Percentiles rank a stretch among this genome's conserved stretches.
phyloP scores from a whole-genome alignment of 805 yeast species.

The Wickerhamiella hasegawae region DNA sequence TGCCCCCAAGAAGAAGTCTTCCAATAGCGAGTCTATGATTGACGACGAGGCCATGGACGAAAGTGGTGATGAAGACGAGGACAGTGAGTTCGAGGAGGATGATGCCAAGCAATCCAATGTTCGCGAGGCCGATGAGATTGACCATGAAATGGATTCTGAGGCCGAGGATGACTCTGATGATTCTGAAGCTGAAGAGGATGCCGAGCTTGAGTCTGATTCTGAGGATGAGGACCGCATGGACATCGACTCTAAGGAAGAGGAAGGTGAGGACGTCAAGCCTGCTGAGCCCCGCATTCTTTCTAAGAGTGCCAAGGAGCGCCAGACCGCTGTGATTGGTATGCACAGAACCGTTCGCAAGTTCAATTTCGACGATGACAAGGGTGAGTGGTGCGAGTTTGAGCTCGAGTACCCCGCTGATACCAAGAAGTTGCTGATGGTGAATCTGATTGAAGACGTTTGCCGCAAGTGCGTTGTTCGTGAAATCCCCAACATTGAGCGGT shows the following conservation, averaged over 20 bases:
- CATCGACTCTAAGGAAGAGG: slow-evolving; percentile 3
- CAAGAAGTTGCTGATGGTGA: slow-evolving; percentile 91
- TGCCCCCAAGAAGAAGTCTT: slow-evolving; percentile 35
- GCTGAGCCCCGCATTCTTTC: slow-evolving; percentile 23
- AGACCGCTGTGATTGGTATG: slow-evolving; percentile 58
- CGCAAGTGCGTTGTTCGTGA: slow-evolving; percentile 85
- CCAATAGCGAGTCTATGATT: slow-evolving; percentile 19
- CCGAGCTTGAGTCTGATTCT: slow-evolving; percentile 5
- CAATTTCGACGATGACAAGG: slow-evolving; percentile 76
- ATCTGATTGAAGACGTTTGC: slow-evolving; percentile 84
- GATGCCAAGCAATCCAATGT: slow-evolving; percentile 70
- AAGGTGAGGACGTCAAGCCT: not conserved
- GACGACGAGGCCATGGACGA: slow-evolving; percentile 30
- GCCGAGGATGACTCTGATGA: slow-evolving; percentile 22
- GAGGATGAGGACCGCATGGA: slow-evolving; percentile 13
- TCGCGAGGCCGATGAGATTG: slow-evolving; percentile 23
- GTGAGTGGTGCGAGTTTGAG: slow-evolving; percentile 87
- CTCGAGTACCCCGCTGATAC: slow-evolving; percentile 70
- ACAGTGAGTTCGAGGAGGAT: slow-evolving; percentile 84
- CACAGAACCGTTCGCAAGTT: slow-evolving; percentile 63
- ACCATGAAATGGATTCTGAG: slow-evolving; percentile 28
- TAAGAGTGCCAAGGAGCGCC: slow-evolving; percentile 64
- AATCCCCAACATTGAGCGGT: slow-evolving; percentile 79
- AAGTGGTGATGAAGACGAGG: slow-evolving; percentile 70
- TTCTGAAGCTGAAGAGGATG: slow-evolving; percentile 2